These are phyloP conservation scores for Podila verticillata DNA, from an alignment of 192 early-diverging fungal species.

Conservation along the genomic window DNA sequence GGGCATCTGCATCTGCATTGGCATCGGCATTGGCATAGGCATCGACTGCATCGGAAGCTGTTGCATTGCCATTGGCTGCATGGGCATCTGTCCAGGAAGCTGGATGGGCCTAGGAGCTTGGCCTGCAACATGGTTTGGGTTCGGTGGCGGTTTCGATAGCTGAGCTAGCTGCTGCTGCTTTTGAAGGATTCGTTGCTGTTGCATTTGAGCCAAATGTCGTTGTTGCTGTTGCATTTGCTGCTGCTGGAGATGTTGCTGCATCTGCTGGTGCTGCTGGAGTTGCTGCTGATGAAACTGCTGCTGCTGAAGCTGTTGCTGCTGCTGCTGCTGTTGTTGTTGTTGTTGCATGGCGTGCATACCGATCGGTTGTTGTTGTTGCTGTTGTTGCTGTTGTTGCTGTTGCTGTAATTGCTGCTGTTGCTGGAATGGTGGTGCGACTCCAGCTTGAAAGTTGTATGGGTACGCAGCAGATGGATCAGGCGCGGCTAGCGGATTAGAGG, in stretches of 20 bases:
- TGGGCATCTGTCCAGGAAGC: background rate
- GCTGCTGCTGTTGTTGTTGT: background rate
- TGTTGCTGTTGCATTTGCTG: conserved; percentile 3
- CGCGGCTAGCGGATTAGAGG: conserved; percentile 9
- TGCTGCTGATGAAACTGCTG: background rate
- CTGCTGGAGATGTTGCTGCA: conserved; percentile 4
- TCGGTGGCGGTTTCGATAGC: background rate
- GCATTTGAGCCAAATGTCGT: background rate
- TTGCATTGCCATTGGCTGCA: conserved; percentile 26
- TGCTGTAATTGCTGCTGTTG: background rate
- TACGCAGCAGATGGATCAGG: conserved; percentile 22
- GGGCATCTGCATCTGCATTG: conserved; percentile 24
- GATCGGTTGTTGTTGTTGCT: background rate
- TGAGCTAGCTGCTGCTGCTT: conserved; percentile 1
- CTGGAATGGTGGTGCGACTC: no score
- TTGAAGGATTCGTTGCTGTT: background rate
- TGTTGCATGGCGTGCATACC: no score
- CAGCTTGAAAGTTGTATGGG: conserved; percentile 12
- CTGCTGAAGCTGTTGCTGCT: background rate
- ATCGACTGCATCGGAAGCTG: background rate
- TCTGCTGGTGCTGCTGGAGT: background rate
- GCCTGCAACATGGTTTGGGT: background rate
- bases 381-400: background rate
- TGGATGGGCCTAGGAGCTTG: background rate
- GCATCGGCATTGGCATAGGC: conserved; percentile 14